Evolutionary conservation across 1,284 basidiomycete genomes (phyloP).

Genomic region (Coniophora puteana): DNA sequence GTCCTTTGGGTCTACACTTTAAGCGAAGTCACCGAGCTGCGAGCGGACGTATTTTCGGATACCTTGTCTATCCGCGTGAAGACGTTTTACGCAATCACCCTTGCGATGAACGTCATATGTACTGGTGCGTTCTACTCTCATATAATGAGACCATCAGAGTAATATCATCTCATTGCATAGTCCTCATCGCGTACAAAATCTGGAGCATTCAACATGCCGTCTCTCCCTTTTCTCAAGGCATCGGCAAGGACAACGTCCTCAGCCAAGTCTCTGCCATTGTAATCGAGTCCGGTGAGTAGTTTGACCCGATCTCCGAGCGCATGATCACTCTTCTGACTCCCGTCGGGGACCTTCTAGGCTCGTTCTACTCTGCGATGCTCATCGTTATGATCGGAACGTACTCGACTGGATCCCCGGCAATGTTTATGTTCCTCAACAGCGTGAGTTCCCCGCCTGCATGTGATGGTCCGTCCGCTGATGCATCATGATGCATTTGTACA

Average conservation of each 20-base stretch:
- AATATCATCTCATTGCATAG: conserved; percentile 8
- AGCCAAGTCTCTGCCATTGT: conserved; percentile 11
- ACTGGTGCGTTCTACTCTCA: conserved; percentile 12
- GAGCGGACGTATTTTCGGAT: conserved; percentile 7
- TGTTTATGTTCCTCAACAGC: conserved; percentile 16
- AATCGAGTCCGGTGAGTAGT: conserved; percentile 14
- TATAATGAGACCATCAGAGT: not conserved
- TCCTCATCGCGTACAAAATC: conserved; percentile 14
- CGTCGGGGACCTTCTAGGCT: conserved; percentile 5
- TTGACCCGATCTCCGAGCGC: too few relatives aligned
- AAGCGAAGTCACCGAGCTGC: conserved; percentile 1
- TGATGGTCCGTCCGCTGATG: not conserved
- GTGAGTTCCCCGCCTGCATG: conserved; percentile 4
- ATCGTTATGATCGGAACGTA: conserved; percentile 13
- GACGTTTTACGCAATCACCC: conserved; percentile 14
- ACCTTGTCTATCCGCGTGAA: conserved; percentile 9
- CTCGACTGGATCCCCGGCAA: conserved; percentile 7
- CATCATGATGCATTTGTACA: not conserved
- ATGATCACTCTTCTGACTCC: not conserved
- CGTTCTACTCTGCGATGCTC: conserved; percentile 11
- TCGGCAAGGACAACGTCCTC: not conserved
- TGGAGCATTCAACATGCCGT: conserved; percentile 14
- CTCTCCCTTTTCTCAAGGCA: conserved; percentile 5
- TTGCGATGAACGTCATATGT: conserved; percentile 16
- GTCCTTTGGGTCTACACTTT: conserved; percentile 17